Base-by-base conservation (phyloP, 2,329 filamentous ascomycete species). In the Geosmithia putterillii region DNA sequence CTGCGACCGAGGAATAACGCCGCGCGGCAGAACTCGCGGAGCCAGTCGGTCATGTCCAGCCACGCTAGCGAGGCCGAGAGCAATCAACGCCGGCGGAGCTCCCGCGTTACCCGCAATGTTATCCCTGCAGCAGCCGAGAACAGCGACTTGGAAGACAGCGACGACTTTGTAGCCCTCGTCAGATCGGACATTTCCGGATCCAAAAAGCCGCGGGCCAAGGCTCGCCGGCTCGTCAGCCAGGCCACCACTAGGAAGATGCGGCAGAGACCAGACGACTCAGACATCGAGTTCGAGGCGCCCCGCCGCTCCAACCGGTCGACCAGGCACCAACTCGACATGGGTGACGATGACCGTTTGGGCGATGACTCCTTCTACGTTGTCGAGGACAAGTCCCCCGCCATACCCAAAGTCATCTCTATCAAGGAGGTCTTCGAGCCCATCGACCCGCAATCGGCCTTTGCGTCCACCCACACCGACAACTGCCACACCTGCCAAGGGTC, bases 351-450 rank as follows among this genome's bases (percentile, higher is more conserved):
- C 1, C 63, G 74, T 3, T 63, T 77, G 45, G 74, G 83, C 36
- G 76, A 83, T 9, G 76, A 84, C 15, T 64, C 62, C 1, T 66
- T 73, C 42, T 74, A 71, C 48, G 53, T 63, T 2, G 63, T 69
- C 1, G 73, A 75, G 2, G 66, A 71, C 21, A 69, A 61, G 42
- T 51, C 63, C 0, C 53, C 58, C 0, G 61, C 54, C 15, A 64
- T 66, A 10, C 67, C 75, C 1, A 79, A 80, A 59, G 63, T 76
- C 37, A 63, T 75, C 12, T 78, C 79, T 14, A 74, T 88, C 20
- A 81, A 78, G 50, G 92, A 96, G 57, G 59, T 75, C 6, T 96
- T 94, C 56, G 70, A 78, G 44, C 68, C 70, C 1, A 55, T 86
- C 1, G 63, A 78, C 1, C 61, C 68, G 4, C 71, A 79, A 14